Percentiles rank a stretch among this genome's conserved stretches.
These are phyloP conservation scores for Talaromyces ruber DNA, from an alignment of 495 filamentous ascomycete species.

Conservation along the genomic window DNA sequence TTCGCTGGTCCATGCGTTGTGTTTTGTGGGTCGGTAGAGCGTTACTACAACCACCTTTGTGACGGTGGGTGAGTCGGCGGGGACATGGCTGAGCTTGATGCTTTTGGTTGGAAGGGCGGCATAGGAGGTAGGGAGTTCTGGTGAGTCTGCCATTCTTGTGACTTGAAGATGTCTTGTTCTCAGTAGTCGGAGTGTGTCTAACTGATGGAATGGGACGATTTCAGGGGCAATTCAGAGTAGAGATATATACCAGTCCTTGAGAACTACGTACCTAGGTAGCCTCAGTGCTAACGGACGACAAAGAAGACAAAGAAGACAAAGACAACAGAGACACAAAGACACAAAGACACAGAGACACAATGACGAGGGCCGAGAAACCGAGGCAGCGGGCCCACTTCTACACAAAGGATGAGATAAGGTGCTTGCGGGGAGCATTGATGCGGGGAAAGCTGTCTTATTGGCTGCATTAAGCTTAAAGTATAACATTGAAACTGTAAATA, in stretches of 20 bases:
- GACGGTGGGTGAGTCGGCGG: slow-evolving; percentile 25
- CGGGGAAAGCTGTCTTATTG: background rate
- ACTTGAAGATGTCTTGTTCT: background rate
- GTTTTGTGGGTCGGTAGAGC: slow-evolving; percentile 44
- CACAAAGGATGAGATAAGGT: background rate
- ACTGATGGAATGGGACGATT: background rate
- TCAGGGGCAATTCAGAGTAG: background rate
- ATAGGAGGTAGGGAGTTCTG: slow-evolving; percentile 17
- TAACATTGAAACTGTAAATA: background rate
- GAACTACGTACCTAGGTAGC: background rate
- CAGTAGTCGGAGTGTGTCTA: background rate
- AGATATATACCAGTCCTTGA: background rate
- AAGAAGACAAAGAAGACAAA: background rate
- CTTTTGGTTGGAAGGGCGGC: slow-evolving; percentile 31
- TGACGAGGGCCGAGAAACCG: background rate
- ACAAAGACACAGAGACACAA: background rate
- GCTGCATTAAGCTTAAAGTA: background rate
- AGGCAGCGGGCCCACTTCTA: background rate
- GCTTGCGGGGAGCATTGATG: background rate
- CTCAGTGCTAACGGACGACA: background rate
- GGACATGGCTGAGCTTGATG: slow-evolving; percentile 43
- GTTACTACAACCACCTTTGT: slow-evolving; percentile 45
- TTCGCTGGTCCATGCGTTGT: slow-evolving; percentile 49
- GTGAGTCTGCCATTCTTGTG: background rate
- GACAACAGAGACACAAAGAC: background rate